phyloP scores from a whole-genome alignment of 106 monocot genomes.

The Dendrobium catenatum region DNA sequence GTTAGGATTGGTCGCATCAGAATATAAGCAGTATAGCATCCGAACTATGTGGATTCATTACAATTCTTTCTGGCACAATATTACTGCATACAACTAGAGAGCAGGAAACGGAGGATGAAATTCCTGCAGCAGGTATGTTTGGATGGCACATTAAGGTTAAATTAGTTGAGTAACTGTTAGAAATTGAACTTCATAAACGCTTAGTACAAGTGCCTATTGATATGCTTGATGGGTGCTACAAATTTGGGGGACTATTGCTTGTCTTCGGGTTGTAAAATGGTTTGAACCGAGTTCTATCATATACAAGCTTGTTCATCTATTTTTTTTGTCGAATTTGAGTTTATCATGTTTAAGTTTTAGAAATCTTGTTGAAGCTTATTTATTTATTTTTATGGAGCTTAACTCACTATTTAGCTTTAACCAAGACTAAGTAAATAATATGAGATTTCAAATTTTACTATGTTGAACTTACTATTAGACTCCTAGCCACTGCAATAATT shows the following conservation, averaged over 20 bases:
- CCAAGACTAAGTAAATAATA: too few relatives aligned
- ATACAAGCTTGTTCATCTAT: neutral
- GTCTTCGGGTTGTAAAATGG: neutral
- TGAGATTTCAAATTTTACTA: too few relatives aligned
- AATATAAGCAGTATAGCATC: constrained; percentile 43
- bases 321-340: too few relatives aligned
- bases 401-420: too few relatives aligned
- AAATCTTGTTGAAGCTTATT: too few relatives aligned
- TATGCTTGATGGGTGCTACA: neutral
- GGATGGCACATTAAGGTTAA: neutral
- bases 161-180: neutral
- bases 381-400: too few relatives aligned
- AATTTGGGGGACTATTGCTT: neutral
- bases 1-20: constrained; percentile 74
- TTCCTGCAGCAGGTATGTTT: constrained; percentile 5
- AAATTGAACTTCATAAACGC: neutral
- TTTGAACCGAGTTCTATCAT: neutral
- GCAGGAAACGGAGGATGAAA: constrained; percentile 18
- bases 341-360: too few relatives aligned
- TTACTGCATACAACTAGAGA: constrained; percentile 60
- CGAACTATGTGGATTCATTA: constrained; percentile 67
- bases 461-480: too few relatives aligned
- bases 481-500: too few relatives aligned
- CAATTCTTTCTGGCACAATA: constrained; percentile 62
- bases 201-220: too few relatives aligned